Base-by-base conservation (phyloP, 768 basidiomycete genomes). In the Boletus reticuloceps region DNA sequence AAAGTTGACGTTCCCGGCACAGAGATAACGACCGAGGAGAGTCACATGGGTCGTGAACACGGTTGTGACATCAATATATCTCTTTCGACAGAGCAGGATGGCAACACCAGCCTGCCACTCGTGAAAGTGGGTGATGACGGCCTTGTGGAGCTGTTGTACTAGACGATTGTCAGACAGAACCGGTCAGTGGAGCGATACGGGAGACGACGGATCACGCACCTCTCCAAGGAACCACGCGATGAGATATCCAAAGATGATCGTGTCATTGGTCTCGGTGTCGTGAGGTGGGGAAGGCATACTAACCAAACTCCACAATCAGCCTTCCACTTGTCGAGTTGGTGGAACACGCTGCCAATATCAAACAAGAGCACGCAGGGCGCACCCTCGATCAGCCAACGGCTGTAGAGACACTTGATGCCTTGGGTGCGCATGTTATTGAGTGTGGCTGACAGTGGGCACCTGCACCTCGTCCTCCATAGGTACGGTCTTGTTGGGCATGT, bases 211-310 rank as follows among this genome's bases (percentile, higher is more conserved):
- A 58, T 52, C 51, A 74, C 88, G 59, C 55, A 93, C 94, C 78
- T 99, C 96, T 64, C 96, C 96, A 19, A 99, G 81, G 79, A 99
- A 98, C 96, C 97, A 99, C 7, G 96, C 94, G 50, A 96, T 91
- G 59, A 99, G 85, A 72, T 99, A 99, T 14, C 97, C 96, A 74
- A 98, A 95, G 51, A 98, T 79, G 70, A 99, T 94, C 22, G 95
- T 89, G 69, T 99, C 96, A 79, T 99, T 99, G 22, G 97, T 99
- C 73, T 99, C 97, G 67, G 90, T 88, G 72, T 99, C 97, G 64
- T 91, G 91, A 2, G 94, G 92, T 17, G 96, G 96, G 43, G 91
- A 91, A 7, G 96, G 97, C 55, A 99, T 99, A 45, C 96, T 96
- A 11, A 97, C 96, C 47, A 99, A 74, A 72, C 95, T 97, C 96